phyloP scores from a whole-genome alignment of 2,329 filamentous ascomycete genomes.

The Paecilomyces sp. region DNA sequence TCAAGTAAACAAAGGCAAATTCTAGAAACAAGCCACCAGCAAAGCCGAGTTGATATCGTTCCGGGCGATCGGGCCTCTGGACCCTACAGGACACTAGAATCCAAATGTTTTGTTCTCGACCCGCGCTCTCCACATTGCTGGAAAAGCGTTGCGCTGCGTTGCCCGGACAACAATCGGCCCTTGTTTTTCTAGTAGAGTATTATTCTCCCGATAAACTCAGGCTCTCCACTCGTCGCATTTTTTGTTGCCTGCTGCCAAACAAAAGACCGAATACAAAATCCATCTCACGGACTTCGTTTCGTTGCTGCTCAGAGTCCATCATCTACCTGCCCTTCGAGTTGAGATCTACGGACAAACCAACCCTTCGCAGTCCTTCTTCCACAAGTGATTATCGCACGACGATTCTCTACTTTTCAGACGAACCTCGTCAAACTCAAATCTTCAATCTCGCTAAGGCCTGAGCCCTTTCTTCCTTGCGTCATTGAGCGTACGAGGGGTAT shows the following conservation, averaged over 20 bases:
- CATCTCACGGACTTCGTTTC: conserved; percentile 1
- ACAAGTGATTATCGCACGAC: neutral
- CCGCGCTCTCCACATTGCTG: conserved; percentile 1
- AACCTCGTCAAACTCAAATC: neutral
- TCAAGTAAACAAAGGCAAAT: neutral
- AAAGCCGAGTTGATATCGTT: neutral
- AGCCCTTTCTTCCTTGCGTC: neutral
- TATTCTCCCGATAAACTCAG: conserved; percentile 1
- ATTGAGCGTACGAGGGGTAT: neutral
- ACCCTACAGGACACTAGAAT: neutral
- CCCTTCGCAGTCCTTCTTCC: too few relatives aligned
- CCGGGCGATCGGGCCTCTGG: neutral
- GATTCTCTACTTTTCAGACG: neutral
- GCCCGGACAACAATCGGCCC: conserved; percentile 33
- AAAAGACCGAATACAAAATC: neutral
- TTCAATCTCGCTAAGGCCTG: neutral
- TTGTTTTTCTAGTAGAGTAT: conserved; percentile 1
- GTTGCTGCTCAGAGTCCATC: neutral
- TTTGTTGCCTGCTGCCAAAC: conserved; percentile 13
- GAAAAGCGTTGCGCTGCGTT: conserved; percentile 15
- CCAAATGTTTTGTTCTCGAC: neutral
- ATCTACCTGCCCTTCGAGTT: too few relatives aligned
- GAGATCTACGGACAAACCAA: too few relatives aligned
- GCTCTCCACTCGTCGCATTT: conserved; percentile 1
- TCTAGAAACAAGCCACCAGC: neutral